Percentiles rank a stretch among this genome's conserved stretches.
Evolutionary conservation across 2,329 filamentous ascomycete genomes (phyloP).

Genomic region (Sporothrix brasiliensis): DNA sequence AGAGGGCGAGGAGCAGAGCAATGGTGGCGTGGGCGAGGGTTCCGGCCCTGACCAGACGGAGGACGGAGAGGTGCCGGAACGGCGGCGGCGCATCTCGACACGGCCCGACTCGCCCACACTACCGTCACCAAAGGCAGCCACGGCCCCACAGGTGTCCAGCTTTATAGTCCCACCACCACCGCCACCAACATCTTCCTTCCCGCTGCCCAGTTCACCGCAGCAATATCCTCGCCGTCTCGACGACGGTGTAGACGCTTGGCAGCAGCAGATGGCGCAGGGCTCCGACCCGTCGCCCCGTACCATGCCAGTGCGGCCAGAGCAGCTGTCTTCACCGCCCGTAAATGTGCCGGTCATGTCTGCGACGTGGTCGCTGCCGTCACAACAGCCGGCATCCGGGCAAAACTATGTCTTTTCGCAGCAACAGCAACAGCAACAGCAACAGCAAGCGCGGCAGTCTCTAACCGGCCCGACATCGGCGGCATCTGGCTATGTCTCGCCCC

Average conservation of each 20-base stretch:
- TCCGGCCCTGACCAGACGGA: background rate
- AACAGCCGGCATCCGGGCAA: background rate
- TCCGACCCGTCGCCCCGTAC: conserved; percentile 21
- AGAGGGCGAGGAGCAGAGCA: conserved; percentile 24
- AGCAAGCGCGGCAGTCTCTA: background rate
- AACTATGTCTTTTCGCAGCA: conserved; percentile 16
- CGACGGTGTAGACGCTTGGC: conserved; percentile 32
- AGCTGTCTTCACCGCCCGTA: background rate
- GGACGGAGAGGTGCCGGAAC: conserved; percentile 20
- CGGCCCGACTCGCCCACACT: conserved; percentile 37
- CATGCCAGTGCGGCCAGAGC: background rate
- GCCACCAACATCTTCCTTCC: conserved; percentile 6
- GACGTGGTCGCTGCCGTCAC: conserved; percentile 22
- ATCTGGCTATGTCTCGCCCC: conserved; percentile 22
- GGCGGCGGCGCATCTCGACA: conserved; percentile 33
- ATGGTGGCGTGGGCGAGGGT: background rate
- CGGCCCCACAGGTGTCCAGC: background rate
- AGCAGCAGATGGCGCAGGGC: background rate
- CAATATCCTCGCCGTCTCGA: conserved; percentile 24
- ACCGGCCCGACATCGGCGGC: background rate
- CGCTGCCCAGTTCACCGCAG: background rate
- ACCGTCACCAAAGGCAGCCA: conserved; percentile 24
- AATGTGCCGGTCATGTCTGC: conserved; percentile 6
- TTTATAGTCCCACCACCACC: conserved; percentile 11
- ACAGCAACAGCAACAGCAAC: background rate